These are phyloP conservation scores for Amanita fuliginea DNA, from an alignment of 768 basidiomycete species.

Conservation along the genomic window DNA sequence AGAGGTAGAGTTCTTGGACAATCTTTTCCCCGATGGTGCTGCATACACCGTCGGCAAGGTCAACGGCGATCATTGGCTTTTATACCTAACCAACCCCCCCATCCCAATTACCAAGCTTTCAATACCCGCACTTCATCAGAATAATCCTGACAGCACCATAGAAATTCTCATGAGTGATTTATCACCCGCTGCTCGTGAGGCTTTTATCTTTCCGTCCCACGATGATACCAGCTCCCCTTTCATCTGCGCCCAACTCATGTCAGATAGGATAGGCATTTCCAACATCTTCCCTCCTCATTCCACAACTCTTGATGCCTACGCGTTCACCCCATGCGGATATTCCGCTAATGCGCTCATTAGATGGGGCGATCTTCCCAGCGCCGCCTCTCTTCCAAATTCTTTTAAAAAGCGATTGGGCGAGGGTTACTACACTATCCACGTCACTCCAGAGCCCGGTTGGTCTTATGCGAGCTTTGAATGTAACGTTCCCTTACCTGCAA, in stretches of 20 bases:
- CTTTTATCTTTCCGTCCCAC: slow-evolving; percentile 53
- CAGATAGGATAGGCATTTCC: slow-evolving; percentile 65
- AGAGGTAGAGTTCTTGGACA: slow-evolving; percentile 87
- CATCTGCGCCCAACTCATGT: slow-evolving; percentile 48
- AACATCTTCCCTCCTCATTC: slow-evolving; percentile 70
- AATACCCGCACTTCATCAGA: slow-evolving; percentile 7
- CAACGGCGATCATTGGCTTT: slow-evolving; percentile 97
- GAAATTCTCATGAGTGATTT: slow-evolving; percentile 98
- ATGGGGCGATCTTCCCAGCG: slow-evolving; percentile 33
- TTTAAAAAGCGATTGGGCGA: slow-evolving; percentile 35
- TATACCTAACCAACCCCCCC: slow-evolving; percentile 59
- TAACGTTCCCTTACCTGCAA: slow-evolving; percentile 63
- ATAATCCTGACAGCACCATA: slow-evolving; percentile 75
- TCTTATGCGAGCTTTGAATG: slow-evolving; percentile 99
- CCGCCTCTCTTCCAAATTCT: slow-evolving; percentile 10
- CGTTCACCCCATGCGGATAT: slow-evolving; percentile 93
- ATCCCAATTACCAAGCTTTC: slow-evolving; percentile 11
- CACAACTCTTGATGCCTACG: slow-evolving; percentile 84
- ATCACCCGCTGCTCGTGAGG: slow-evolving; percentile 56
- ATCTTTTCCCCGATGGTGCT: slow-evolving; percentile 77
- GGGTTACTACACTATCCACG: slow-evolving; percentile 97
- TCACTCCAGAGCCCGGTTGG: slow-evolving; percentile 96
- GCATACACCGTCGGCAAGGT: slow-evolving; percentile 97
- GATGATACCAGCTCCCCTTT: slow-evolving; percentile 29
- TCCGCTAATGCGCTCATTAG: slow-evolving; percentile 84